Conservation (phyloP, 148 eudicot genomes). For the Rhododendron henanense region DNA sequence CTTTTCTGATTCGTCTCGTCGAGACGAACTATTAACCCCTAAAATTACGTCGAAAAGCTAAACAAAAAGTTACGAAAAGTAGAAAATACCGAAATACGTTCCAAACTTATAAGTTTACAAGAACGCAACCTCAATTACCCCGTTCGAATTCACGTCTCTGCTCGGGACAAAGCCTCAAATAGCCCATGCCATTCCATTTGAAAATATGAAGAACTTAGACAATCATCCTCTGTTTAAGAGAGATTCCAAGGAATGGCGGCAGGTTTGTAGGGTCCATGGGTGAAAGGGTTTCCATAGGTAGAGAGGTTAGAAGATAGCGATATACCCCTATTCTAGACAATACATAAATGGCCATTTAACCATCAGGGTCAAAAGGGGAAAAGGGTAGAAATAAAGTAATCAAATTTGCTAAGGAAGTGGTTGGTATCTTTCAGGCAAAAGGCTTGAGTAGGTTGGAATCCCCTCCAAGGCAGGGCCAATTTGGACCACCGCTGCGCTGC, state of each 20-base stretch:
- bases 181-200: background rate
- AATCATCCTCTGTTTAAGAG: background rate
- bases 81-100: too few species aligned
- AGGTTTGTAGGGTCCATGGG: background rate
- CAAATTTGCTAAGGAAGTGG: background rate
- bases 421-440: background rate
- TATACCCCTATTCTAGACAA: background rate
- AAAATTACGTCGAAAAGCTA: too few species aligned
- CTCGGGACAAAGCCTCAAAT: background rate
- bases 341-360: background rate
- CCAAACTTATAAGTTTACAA: too few species aligned
- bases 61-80: too few species aligned
- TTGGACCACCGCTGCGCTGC: background rate
- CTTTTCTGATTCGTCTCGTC: too few species aligned
- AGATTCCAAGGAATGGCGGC: background rate
- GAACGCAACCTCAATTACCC: background rate
- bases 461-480: slow-evolving; percentile 1
- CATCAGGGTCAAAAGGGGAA: background rate
- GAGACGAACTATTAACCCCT: too few species aligned
- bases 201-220: background rate
- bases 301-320: background rate
- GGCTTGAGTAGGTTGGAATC: background rate
- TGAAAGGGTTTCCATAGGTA: background rate
- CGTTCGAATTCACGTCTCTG: background rate
- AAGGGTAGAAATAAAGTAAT: background rate